Base-by-base conservation (phyloP, 2,329 filamentous ascomycete genomes). In the Aspergillus sp. region DNA sequence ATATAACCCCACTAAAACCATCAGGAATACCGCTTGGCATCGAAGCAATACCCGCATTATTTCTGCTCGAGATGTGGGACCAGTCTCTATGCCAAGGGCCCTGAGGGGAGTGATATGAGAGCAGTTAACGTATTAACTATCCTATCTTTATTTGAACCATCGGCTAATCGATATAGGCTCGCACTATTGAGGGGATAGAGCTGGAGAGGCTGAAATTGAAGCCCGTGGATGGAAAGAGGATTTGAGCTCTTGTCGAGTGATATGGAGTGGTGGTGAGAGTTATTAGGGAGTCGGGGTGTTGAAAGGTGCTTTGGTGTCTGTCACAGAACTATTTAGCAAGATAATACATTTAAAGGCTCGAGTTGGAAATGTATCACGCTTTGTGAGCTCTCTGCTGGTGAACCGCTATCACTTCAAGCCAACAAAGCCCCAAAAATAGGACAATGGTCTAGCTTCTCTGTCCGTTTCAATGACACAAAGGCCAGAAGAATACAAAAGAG, bases 21-120 rank as follows among this genome's bases (percentile, higher is more conserved):
- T 17, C 4, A 46, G 65, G 63, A 57, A 25, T 73, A 73, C 44
- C 65, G 52, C 14, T 73, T 70, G 49, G 66, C 63, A 6, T 57
- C 65, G 2, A 60, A 66, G 37, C 61, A 57, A 11, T 66, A 66
- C 25, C 66, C 64, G 2, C 69, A 73, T 44, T 67, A 64, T 6
- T 73, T 73, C 48, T 73, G 71, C 59, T 55, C 58, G 6, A 67
- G 60, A 7, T 73, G 71, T 41, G 71, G 71, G 3, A 67, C 69
- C 1, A 70, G 66, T 46, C 59, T 73, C 31, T 69, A 65, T 48
- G 66, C 59, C 8, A 64, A 66, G 33, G 50, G 56, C 2, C 69
- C 43, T 45, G 66, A 59, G 59, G 60, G 51, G 61, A 63, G 48
- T 49, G 56, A 44, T 59, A 64, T 57, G 39, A 62, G 66, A 11